Evolutionary conservation across 1,284 basidiomycete species (phyloP), one percentile per base, ranked within the genome.

Genomic region (Paramarasmius palmivorus): DNA sequence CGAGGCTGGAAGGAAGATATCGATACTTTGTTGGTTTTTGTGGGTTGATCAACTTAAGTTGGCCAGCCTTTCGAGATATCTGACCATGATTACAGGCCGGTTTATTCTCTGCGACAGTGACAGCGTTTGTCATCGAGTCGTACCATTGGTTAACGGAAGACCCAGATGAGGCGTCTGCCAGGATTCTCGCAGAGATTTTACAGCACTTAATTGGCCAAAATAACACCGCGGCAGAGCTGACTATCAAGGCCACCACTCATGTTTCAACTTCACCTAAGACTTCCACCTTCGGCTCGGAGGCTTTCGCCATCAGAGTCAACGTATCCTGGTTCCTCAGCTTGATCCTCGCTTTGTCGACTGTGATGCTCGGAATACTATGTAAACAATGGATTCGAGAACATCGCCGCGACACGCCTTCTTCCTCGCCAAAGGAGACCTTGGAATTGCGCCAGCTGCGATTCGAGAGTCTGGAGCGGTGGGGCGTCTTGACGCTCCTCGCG

Each of bases 391-490:
- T 64, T 15, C 57, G 59, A 14, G 59, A 61, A 50, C 62, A 62
- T 42, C 57, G 54, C 10, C 44, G 57, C 8, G 57, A 54, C 17
- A 49, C 56, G 3, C 23, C 53, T 1, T 35, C 49, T 37, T n/a
- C 46, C 14, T 56, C 52, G 7, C 55, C 48, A 5, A 39, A 56
- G 25, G 39, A 56, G 23, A 36, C 48, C 19, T 38, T 59, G 15
- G 41, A 50, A 41, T 35, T 66, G 4, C 53, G 66, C 20, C 66
- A 68, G 44, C 56, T 65, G 45, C 59, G 65, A 1, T 61, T 59
- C 44, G 61, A 66, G n/a, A 65, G 64, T 20, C 55, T 68, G 10
- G 42, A 49, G 17, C 49, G 53, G 15, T 67, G 67, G 67, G 53
- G 57, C 9, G 61, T 67, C 12, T 59, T 60, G 7, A 59, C 57